Base-by-base conservation (phyloP, 202 grass and related monocot species). In the Saccharum hybrid region DNA sequence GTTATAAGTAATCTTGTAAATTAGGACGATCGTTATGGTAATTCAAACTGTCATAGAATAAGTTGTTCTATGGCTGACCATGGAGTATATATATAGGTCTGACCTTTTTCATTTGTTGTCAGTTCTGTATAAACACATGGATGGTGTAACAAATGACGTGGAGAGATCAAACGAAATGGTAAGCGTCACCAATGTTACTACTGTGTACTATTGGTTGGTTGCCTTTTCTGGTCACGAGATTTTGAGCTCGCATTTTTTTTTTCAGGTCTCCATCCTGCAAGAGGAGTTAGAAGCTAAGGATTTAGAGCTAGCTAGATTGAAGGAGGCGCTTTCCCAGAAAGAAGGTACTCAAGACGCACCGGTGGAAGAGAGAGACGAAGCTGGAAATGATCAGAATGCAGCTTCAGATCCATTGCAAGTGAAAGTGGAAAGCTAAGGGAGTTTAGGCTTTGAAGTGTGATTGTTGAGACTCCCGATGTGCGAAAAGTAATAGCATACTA, bases 101-200 rank as follows among this genome's bases (percentile, higher is more conserved):
- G 31, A 87, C 71, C 66, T 31, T 71, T 66, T 73, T 43, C 9
- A 79, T 83, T 66, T 84, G 23, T 33, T 64, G 66, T 43, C 84
- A 99, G 96, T 78, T 46, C 59, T 96, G 72, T 99, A 94, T 81
- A 99, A 92, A 63, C 91, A 99, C 56, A 92, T 99, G 93, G 96
- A 99, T 79, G 91, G 90, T 65, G 39, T 96, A 69, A 91, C 90
- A 78, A 96, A 96, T 63, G 93, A 96, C 7, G 84, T 96, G 2
- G 96, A 99, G 86, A 94, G 96, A 88, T 99, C 96, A 77, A 99
- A 99, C 71, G 96, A 99, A 83, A 86, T 96, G 96, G 96, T 99
- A 86, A 77, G 42, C 39, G 39, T 18, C 2, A 13, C 26, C 48
- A 4, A 41, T n/a, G 11, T 69, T 40, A 16, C 10, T 56, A 7